phyloP scores from a whole-genome alignment of 164 flowering plant species.

The Kingdonia uniflora region DNA sequence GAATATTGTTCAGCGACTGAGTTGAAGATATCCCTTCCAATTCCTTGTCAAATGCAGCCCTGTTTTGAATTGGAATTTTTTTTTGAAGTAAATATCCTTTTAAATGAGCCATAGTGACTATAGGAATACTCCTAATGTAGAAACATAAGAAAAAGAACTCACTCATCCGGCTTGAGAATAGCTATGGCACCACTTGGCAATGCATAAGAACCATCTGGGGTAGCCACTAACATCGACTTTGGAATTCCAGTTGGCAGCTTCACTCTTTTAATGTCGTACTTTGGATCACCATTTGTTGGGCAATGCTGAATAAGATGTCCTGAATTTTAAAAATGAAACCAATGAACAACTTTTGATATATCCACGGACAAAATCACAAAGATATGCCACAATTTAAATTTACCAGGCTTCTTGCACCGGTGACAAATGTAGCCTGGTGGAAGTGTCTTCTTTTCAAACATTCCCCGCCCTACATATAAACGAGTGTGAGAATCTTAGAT shows the following conservation, averaged over 20 bases:
- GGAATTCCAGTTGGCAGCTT: slow-evolving; percentile 97
- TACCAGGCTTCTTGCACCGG: slow-evolving; percentile 94
- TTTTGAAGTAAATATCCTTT: neutral
- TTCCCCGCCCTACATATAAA: slow-evolving; percentile 30
- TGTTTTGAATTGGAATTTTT: slow-evolving; percentile 14
- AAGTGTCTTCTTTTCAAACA: slow-evolving; percentile 74
- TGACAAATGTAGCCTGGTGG: slow-evolving; percentile 89
- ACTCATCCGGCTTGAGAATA: slow-evolving; percentile 92
- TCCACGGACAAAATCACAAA: neutral
- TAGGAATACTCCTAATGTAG: neutral
- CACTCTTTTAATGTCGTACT: slow-evolving; percentile 68
- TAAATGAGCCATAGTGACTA: neutral
- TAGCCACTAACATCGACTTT: slow-evolving; percentile 87
- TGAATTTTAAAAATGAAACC: slow-evolving; percentile 24
- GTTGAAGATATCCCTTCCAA: slow-evolving; percentile 87
- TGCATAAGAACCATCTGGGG: slow-evolving; percentile 95
- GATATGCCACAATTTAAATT: neutral
- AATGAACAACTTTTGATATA: neutral
- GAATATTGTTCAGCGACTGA: slow-evolving; percentile 66
- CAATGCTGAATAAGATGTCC: slow-evolving; percentile 98
- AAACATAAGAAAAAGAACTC: slow-evolving; percentile 16
- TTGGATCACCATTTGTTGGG: slow-evolving; percentile 96
- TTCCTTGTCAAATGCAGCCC: slow-evolving; percentile 97
- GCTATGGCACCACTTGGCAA: slow-evolving; percentile 87
- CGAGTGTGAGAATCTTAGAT: neutral